These are phyloP conservation scores for Pyrenula aspistea DNA, from an alignment of 495 filamentous ascomycete species.

Conservation along the genomic window DNA sequence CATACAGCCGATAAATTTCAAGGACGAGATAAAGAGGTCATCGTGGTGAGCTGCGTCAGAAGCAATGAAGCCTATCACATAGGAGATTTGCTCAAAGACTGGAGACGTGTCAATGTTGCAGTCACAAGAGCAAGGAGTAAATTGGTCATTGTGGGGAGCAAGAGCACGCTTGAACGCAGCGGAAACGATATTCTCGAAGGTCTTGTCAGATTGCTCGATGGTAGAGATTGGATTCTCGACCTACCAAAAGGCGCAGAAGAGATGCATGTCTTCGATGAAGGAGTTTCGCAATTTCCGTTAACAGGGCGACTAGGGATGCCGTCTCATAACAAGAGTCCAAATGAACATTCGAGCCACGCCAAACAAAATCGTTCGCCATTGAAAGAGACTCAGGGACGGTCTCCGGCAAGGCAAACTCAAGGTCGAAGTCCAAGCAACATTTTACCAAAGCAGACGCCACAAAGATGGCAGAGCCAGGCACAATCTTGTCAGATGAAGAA, in stretches of 20 bases:
- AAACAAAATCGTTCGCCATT: not conserved
- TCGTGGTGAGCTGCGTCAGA: slow-evolving; percentile 75
- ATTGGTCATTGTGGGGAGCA: slow-evolving; percentile 73
- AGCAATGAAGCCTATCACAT: slow-evolving; percentile 70
- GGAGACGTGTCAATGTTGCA: slow-evolving; percentile 88
- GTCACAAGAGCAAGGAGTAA: slow-evolving; percentile 87
- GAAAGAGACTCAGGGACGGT: not conserved
- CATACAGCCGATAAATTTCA: slow-evolving; percentile 96
- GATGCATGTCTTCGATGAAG: slow-evolving; percentile 52
- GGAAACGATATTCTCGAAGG: slow-evolving; percentile 64
- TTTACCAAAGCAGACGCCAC: not conserved
- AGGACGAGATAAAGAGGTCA: slow-evolving; percentile 84
- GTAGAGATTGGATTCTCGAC: slow-evolving; percentile 63
- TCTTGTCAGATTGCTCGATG: slow-evolving; percentile 67
- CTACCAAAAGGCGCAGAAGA: slow-evolving; percentile 49
- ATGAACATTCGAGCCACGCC: not conserved
- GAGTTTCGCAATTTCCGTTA: not conserved
- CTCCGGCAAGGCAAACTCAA: no score
- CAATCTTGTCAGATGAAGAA: not conserved
- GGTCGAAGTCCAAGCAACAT: no score
- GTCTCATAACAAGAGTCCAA: not conserved
- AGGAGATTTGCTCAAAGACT: slow-evolving; percentile 83
- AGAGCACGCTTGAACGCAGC: slow-evolving; percentile 49
- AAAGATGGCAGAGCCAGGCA: not conserved
- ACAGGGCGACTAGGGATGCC: not conserved